Evolutionary conservation across 2,329 filamentous ascomycete species (phyloP), one percentile per base, ranked within the genome.

Genomic region (Pseudopithomyces maydicus): DNA sequence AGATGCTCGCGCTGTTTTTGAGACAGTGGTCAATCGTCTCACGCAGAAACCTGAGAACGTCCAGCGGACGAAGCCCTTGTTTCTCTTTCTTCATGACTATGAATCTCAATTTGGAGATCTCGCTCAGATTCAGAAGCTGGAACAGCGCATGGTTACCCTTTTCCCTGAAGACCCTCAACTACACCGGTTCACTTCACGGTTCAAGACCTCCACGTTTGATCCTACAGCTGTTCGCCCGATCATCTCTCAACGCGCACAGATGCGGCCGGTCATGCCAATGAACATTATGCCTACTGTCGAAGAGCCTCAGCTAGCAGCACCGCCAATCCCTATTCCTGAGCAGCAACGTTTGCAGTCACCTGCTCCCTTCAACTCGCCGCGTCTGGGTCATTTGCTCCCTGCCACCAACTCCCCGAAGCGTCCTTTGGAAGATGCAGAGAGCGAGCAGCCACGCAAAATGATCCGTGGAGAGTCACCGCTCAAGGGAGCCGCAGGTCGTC

Each of bases 1-100:
- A 93, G 92, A 99, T 82, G 95, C 95, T 33, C 87, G 95, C 63
- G 93, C 95, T 10, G 92, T 97, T 2, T 99, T 99, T 69, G 95
- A 98, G 74, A 97, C 93, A 15, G 92, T 93, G 15, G 91, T 97
- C 58, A 91, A 90, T 70, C 89, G 89, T 59, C 84, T 98, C 42
- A 85, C 90, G 7, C 84, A 89, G 22, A 95, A 93, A 64, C 86
- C 90, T 0, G 90, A 92, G 64, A 86, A 86, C 11, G 79, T 89
- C 0, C 78, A 83, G 53, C 95, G 92, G 70, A 87, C 93, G 8
- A 96, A 95, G 74, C 86, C 90, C 0, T 85, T 99, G 0, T 97
- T 96, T 69, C 82, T 88, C 2, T 98, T 94, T 77, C 94, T 99
- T 74, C 94, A 99, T 77, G 90, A 93, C 66, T 97, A 96, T 73